Conservation (phyloP, 768 basidiomycete species). For the Omphalotus guepiniiformis region DNA sequence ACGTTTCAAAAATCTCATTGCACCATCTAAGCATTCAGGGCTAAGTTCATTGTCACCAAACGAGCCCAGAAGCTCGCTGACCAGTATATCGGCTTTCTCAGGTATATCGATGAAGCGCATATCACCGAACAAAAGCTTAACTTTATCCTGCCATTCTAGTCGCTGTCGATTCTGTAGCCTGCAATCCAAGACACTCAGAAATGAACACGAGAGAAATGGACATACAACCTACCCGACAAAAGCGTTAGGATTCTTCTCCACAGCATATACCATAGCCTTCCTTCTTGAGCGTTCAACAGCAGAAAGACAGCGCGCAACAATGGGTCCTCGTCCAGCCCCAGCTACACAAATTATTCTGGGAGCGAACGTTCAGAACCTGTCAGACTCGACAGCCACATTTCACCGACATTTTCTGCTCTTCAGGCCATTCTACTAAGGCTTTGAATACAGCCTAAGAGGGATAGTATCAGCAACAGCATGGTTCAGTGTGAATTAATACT, state of each 20-base stretch:
- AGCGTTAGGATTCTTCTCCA: conserved; percentile 97
- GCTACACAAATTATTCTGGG: conserved; percentile 85
- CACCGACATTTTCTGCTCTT: conserved; percentile 59
- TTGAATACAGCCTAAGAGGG: conserved; percentile 66
- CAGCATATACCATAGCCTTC: conserved; percentile 70
- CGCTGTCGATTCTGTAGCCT: conserved; percentile 83
- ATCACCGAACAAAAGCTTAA: conserved; percentile 87
- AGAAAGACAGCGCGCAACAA: conserved; percentile 78
- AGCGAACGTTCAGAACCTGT: conserved; percentile 7
- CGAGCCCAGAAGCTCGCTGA: conserved; percentile 93
- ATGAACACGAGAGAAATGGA: conserved; percentile 6
- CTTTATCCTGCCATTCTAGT: conserved; percentile 77
- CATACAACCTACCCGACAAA: conserved; percentile 74
- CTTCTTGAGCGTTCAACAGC: conserved; percentile 68
- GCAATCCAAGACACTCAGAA: conserved; percentile 12
- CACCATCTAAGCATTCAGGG: conserved; percentile 97
- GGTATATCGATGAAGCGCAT: conserved; percentile 85
- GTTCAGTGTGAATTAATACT: conserved; percentile 13
- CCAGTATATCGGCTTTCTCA: conserved; percentile 86
- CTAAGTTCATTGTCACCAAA: conserved; percentile 99
- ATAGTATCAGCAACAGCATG: conserved; percentile 7
- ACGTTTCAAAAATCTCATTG: conserved; percentile 91
- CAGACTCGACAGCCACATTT: neutral
- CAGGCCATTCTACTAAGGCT: conserved; percentile 71
- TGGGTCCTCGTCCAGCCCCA: conserved; percentile 92